These are phyloP conservation scores for Sergeia podlipaevii DNA, from an alignment of 208 protist genomes.

Conservation along the genomic window DNA sequence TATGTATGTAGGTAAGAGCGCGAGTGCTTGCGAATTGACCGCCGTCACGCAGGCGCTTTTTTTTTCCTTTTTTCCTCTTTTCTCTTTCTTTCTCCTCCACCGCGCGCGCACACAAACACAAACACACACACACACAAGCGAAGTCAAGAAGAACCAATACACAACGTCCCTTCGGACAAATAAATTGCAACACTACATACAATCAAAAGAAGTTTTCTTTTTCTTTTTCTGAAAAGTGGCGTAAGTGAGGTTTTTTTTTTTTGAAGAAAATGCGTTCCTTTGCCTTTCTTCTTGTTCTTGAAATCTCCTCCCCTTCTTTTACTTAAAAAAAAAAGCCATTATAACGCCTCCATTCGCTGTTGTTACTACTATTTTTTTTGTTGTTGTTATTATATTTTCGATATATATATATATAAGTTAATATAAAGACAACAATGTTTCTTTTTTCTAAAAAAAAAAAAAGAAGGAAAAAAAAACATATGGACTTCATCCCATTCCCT, in stretches of 20 bases:
- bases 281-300: no score
- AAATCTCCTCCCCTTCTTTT: no score
- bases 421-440: no score
- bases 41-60: no score
- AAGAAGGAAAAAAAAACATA: slow-evolving; percentile 8
- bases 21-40: no score
- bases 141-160: no score
- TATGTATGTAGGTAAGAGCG: slow-evolving; percentile 1
- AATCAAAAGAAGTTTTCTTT: no score
- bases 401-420: slow-evolving; percentile 4
- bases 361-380: slow-evolving; percentile 11
- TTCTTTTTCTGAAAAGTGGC: no score
- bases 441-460: neutral
- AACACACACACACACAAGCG: slow-evolving; percentile 11
- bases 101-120: neutral
- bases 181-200: no score
- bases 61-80: slow-evolving; percentile 7
- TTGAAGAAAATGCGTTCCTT: no score
- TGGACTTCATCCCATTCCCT: no score
- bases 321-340: slow-evolving; percentile 11
- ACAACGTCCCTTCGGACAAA: no score
- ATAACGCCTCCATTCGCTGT: neutral
- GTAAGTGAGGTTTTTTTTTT: neutral
- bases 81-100: neutral
- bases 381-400: slow-evolving; percentile 10